Conservation (phyloP, 1,284 basidiomycete genomes). For the Papiliotrema laurentii region DNA sequence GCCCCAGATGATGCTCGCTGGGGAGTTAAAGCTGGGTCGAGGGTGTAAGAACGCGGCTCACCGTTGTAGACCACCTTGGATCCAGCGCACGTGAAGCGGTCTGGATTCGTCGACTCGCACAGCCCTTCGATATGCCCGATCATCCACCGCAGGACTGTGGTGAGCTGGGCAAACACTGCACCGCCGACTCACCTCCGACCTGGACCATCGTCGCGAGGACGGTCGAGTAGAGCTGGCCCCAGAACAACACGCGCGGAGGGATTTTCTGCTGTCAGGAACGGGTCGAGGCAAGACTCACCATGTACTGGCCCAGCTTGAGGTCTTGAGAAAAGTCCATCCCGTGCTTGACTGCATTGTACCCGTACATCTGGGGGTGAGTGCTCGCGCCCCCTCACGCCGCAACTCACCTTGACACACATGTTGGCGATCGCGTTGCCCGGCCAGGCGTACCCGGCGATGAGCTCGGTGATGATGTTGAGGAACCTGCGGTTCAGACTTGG, state of each 20-base stretch:
- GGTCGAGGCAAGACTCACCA: background rate
- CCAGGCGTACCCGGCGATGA: slow-evolving; percentile 57
- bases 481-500: slow-evolving; percentile 15
- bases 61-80: slow-evolving; percentile 43
- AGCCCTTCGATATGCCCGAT: slow-evolving; percentile 42
- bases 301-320: slow-evolving; percentile 55
- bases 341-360: slow-evolving; percentile 18
- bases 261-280: slow-evolving; percentile 20
- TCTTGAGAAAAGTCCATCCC: slow-evolving; percentile 47
- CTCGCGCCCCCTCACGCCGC: too few species aligned
- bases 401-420: slow-evolving; percentile 59
- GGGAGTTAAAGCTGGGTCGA: slow-evolving; percentile 31
- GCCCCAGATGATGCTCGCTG: slow-evolving; percentile 48
- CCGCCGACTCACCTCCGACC: slow-evolving; percentile 27
- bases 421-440: slow-evolving; percentile 60
- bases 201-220: slow-evolving; percentile 45
- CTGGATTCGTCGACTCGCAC: slow-evolving; percentile 42
- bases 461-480: slow-evolving; percentile 54
- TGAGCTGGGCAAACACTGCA: background rate
- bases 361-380: slow-evolving; percentile 16
- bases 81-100: slow-evolving; percentile 46
- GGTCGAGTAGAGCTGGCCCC: slow-evolving; percentile 57
- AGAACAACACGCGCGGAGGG: slow-evolving; percentile 54
- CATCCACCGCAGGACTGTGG: slow-evolving; percentile 47
- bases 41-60: slow-evolving; percentile 30